Conservation (phyloP, 73 alveolate genomes). For the Tetrahymena borealis region DNA sequence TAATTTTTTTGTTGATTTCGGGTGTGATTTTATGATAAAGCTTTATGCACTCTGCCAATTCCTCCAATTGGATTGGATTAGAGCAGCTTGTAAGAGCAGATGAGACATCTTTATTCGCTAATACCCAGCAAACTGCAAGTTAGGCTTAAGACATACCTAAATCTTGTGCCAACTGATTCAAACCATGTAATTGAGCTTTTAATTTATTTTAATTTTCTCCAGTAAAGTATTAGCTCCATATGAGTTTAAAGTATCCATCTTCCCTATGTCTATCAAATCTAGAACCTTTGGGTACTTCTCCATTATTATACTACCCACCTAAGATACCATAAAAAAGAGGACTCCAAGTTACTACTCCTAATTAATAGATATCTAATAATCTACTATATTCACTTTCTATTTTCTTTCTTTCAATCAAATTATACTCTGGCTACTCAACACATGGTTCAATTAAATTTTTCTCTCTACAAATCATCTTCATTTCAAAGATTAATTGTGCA, state of each 20-base stretch:
- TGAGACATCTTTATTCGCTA: constrained; percentile 68
- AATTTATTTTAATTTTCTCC: too few relatives aligned
- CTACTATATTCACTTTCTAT: constrained; percentile 74
- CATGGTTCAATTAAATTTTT: constrained; percentile 68
- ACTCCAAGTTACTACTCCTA: constrained; percentile 87
- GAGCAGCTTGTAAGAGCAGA: constrained; percentile 83
- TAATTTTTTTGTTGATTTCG: constrained; percentile 61
- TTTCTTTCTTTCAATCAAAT: constrained; percentile 70
- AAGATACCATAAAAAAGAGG: constrained; percentile 82
- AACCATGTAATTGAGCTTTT: constrained; percentile 4
- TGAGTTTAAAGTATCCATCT: background rate
- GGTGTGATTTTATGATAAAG: constrained; percentile 59
- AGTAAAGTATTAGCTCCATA: too few relatives aligned
- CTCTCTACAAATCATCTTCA: constrained; percentile 53
- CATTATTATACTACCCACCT: constrained; percentile 89
- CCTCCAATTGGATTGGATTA: constrained; percentile 63
- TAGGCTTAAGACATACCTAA: constrained; percentile 69
- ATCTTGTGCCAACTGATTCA: constrained; percentile 51
- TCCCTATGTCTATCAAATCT: constrained; percentile 18
- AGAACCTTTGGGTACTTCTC: constrained; percentile 71
- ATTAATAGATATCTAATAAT: constrained; percentile 50
- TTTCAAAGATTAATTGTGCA: constrained; percentile 68
- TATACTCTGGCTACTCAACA: constrained; percentile 88
- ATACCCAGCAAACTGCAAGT: constrained; percentile 84
- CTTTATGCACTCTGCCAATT: constrained; percentile 67